A percentile compares a stretch with the other conserved stretches of the same genome.
phyloP scores from a whole-genome alignment of 257 asterid species.

The Rauvolfia tetraphylla region DNA sequence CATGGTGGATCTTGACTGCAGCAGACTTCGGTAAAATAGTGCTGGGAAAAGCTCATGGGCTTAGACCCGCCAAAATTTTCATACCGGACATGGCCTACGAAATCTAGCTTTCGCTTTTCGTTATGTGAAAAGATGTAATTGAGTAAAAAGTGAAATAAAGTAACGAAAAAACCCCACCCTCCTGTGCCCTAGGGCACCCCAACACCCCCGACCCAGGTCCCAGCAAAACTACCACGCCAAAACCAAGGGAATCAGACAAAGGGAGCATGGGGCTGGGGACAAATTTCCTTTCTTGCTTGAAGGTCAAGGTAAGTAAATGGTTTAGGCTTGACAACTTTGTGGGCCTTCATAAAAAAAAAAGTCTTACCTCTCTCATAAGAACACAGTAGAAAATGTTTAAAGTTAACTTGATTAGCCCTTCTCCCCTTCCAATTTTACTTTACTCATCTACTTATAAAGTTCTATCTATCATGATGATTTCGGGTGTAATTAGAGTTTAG shows the following conservation, averaged over 20 bases:
- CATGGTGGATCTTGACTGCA: conserved; percentile 12
- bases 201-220: background rate
- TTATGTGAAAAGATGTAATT: conserved; percentile 41
- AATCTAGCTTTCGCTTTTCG: conserved; percentile 39
- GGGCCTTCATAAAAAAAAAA: conserved; percentile 23
- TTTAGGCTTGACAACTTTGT: conserved; percentile 17
- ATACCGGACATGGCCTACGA: conserved; percentile 51
- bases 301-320: conserved; percentile 44
- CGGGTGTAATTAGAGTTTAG: too few relatives aligned
- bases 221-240: too few relatives aligned
- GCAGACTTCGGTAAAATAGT: background rate
- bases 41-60: conserved; percentile 4
- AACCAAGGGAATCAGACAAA: too few relatives aligned
- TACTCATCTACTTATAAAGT: background rate
- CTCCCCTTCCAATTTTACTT: background rate
- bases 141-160: conserved; percentile 43
- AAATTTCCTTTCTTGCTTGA: conserved; percentile 38
- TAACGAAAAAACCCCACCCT: conserved; percentile 19
- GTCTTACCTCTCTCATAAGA: background rate
- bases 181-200: background rate
- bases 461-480: background rate
- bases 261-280: background rate
- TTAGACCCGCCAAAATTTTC: conserved; percentile 43
- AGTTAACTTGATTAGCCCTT: background rate
- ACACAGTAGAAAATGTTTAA: background rate